Conservation (phyloP, 257 asterid genomes). For the Lycium barbarum region DNA sequence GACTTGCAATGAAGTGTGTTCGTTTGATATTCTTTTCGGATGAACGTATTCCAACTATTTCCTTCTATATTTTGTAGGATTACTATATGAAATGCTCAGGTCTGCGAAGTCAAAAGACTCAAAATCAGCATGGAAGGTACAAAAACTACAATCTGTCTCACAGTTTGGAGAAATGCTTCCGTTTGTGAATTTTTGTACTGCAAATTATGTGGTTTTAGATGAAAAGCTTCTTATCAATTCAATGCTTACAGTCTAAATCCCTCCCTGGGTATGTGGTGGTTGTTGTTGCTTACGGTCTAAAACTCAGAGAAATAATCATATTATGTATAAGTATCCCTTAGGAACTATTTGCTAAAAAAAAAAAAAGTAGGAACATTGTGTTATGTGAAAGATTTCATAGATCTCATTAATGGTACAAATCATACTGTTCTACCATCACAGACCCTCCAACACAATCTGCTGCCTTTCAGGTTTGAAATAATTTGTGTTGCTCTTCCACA, state of each 20-base stretch:
- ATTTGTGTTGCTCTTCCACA: not conserved
- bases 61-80: conserved; percentile 61
- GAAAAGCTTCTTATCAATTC: not conserved
- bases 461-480: not conserved
- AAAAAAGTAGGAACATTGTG: not conserved
- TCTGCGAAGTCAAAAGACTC: conserved; percentile 90
- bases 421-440: not conserved
- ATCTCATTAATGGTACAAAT: conserved; percentile 8
- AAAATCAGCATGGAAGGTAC: conserved; percentile 95
- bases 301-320: not conserved
- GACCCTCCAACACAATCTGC: conserved; percentile 3
- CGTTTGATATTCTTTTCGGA: not conserved
- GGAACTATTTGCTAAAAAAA: not conserved
- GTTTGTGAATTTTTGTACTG: not conserved
- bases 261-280: too few species aligned
- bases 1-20: not conserved
- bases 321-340: not conserved
- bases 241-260: not conserved
- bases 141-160: conserved; percentile 18
- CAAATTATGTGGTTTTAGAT: conserved; percentile 6
- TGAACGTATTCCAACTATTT: conserved; percentile 28
- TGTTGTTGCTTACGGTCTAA: not conserved
- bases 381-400: not conserved
- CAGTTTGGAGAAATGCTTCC: not conserved
- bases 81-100: conserved; percentile 93